Conservation (phyloP, 768 basidiomycete genomes). For the Brasilioporus rufonigricans region DNA sequence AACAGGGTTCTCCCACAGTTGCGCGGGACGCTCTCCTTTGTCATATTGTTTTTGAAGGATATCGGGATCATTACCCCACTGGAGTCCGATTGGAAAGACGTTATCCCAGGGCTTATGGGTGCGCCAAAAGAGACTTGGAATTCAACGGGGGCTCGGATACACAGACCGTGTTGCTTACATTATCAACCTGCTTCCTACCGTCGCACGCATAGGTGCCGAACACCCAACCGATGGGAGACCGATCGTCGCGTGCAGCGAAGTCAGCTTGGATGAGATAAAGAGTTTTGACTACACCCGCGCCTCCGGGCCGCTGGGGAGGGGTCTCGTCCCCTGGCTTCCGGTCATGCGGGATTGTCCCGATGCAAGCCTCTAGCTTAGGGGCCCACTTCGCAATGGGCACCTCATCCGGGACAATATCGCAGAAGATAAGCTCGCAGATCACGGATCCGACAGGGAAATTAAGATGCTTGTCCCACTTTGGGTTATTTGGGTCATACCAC, state of each 20-base stretch:
- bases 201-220: constrained; percentile 3
- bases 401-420: background rate
- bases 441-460: background rate
- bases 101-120: background rate
- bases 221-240: constrained; percentile 1
- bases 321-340: background rate
- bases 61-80: background rate
- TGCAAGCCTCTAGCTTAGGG: background rate
- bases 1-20: background rate
- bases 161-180: background rate
- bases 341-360: background rate
- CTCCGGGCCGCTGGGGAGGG: background rate
- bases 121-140: background rate
- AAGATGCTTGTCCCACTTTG: background rate
- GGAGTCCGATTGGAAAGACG: background rate
- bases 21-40: background rate
- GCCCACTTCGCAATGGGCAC: background rate
- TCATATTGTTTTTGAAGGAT: constrained; percentile 1
- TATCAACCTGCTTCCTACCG: background rate
- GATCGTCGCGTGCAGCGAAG: background rate
- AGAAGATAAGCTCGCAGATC: constrained; percentile 5
- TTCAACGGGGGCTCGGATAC: background rate
- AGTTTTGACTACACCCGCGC: background rate
- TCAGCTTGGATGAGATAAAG: constrained; percentile 3
- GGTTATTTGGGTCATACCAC: background rate